Conservation (phyloP, 1,284 basidiomycete genomes). For the Salmacisia buchloeana region DNA sequence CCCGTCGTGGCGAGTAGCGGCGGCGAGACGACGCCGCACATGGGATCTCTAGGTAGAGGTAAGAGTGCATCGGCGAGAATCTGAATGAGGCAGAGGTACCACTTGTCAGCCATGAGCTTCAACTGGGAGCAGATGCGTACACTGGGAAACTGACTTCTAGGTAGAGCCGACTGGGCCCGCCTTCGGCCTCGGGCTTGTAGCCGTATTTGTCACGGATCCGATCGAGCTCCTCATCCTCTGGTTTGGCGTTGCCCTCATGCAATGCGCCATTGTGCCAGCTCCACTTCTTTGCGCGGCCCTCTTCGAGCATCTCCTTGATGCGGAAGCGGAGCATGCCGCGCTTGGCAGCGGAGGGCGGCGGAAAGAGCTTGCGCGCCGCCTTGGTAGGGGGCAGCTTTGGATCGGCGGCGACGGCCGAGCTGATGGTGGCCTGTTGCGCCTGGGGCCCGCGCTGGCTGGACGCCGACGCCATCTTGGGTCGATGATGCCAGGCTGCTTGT, state of each 20-base stretch:
- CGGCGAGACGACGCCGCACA: slow-evolving; percentile 46
- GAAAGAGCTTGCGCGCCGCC: slow-evolving; percentile 36
- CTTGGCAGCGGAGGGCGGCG: slow-evolving; percentile 28
- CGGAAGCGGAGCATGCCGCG: slow-evolving; percentile 36
- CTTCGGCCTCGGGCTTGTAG: slow-evolving; percentile 31
- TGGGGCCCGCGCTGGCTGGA: slow-evolving; percentile 6
- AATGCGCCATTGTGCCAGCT: slow-evolving; percentile 46
- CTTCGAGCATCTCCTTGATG: slow-evolving; percentile 43
- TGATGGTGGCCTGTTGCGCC: slow-evolving; percentile 32
- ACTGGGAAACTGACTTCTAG: slow-evolving; percentile 26
- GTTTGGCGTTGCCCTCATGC: slow-evolving; percentile 31
- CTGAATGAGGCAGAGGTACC: slow-evolving; percentile 6
- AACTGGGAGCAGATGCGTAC: not conserved
- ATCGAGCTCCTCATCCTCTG: slow-evolving; percentile 41
- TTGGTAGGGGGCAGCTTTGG: slow-evolving; percentile 28
- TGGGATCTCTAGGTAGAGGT: slow-evolving; percentile 32
- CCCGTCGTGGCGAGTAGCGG: slow-evolving; percentile 46
- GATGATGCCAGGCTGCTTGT: no score
- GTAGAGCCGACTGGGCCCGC: slow-evolving; percentile 40
- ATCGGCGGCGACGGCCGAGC: slow-evolving; percentile 41
- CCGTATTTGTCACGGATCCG: slow-evolving; percentile 31
- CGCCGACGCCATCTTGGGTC: no score
- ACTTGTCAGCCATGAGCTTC: not conserved
- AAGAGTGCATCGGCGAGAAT: slow-evolving; percentile 45
- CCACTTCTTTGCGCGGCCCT: slow-evolving; percentile 41